Conservation (phyloP, 2,329 filamentous ascomycete species). For the Beauveria scarabaeidicola region DNA sequence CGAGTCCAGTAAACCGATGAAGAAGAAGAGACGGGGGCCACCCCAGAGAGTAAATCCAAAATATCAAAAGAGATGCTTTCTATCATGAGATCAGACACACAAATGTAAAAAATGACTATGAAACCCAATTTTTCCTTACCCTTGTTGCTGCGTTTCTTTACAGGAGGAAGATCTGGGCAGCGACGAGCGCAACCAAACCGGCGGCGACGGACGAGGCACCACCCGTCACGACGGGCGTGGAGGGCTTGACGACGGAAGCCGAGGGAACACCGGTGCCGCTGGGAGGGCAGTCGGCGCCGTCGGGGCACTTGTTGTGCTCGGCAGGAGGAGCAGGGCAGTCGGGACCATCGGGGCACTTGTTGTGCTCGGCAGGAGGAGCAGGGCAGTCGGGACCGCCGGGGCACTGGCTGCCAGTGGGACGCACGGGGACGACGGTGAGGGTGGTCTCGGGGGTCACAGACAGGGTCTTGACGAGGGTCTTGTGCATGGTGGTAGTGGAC, state of each 20-base stretch:
- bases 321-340: background rate
- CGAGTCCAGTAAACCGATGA: background rate
- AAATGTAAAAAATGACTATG: background rate
- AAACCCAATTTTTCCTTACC: background rate
- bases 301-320: constrained; percentile 1
- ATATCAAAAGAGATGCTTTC: constrained; percentile 4
- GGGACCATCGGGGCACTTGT: constrained; percentile 4
- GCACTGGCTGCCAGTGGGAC: constrained; percentile 1
- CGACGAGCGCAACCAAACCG: constrained; percentile 4
- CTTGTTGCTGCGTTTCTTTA: background rate
- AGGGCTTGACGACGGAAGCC: background rate
- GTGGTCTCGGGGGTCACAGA: background rate
- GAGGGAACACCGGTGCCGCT: background rate
- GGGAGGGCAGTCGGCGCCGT: constrained; percentile 1
- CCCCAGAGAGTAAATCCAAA: constrained; percentile 4
- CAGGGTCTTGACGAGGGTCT: constrained; percentile 4
- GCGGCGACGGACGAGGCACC: constrained; percentile 4
- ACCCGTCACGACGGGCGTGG: background rate
- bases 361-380: background rate
- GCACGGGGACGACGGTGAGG: background rate
- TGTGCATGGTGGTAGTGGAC: background rate
- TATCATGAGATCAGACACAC: constrained; percentile 7
- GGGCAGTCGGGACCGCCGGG: constrained; percentile 8
- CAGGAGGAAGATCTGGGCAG: constrained; percentile 7
- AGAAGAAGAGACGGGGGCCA: background rate